phyloP scores from a whole-genome alignment of 192 early-diverging fungal genomes.

The Oehlia diaphana region DNA sequence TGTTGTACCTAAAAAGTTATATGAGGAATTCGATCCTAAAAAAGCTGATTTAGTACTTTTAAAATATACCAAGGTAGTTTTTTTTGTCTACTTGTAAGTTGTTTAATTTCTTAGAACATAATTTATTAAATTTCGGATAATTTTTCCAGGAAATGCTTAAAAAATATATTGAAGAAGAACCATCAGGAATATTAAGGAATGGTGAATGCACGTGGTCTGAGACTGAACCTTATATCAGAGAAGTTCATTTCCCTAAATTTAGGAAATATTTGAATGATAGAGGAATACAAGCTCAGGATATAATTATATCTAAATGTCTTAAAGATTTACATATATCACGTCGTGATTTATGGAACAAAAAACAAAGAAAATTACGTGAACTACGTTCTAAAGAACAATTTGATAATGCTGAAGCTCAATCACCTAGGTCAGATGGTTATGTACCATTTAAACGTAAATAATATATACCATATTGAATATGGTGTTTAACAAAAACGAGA shows the following conservation, averaged over 20 bases:
- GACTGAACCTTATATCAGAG: neutral
- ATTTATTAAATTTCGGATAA: neutral
- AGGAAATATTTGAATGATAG: neutral
- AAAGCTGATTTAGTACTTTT: too few species aligned
- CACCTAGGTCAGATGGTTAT: neutral
- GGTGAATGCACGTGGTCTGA: conserved; percentile 8
- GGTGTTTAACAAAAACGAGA: too few species aligned
- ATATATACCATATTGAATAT: too few species aligned
- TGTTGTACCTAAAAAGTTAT: too few species aligned
- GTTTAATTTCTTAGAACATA: neutral
- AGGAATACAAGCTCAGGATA: neutral
- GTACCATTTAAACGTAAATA: neutral
- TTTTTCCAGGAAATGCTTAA: neutral
- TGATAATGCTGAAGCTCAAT: neutral
- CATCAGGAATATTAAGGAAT: neutral
- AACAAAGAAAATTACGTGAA: neutral
- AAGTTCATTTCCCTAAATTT: neutral
- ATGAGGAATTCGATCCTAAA: too few species aligned
- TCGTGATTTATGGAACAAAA: conserved; percentile 1
- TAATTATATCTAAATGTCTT: neutral
- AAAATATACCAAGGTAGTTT: too few species aligned
- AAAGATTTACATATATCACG: conserved; percentile 9
- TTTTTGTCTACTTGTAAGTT: too few species aligned
- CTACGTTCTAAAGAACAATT: neutral
- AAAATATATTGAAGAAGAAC: neutral